Conservation (phyloP, 768 basidiomycete species). For the Chlorophyllum brunneum region DNA sequence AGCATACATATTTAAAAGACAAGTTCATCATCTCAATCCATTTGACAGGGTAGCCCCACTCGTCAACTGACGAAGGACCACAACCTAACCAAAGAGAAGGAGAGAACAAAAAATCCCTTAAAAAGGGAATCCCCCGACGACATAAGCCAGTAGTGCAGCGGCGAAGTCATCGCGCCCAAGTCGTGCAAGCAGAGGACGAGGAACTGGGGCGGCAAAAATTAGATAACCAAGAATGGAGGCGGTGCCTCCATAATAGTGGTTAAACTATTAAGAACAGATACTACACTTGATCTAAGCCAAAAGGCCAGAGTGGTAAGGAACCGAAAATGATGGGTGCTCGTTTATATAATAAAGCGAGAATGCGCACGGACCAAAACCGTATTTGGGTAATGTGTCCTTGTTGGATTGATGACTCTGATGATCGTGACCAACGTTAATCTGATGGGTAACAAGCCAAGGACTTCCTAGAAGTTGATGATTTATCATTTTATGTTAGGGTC, state of each 20-base stretch:
- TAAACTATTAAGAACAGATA: conserved; percentile 93
- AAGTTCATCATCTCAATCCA: not conserved
- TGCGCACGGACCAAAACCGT: conserved; percentile 33
- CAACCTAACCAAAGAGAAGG: conserved; percentile 19
- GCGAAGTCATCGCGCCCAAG: conserved; percentile 51
- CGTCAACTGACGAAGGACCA: not conserved
- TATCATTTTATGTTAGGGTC: too few species aligned
- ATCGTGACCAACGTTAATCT: not conserved
- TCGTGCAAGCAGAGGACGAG: conserved; percentile 60
- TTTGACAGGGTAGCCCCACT: not conserved
- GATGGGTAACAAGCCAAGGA: too few species aligned
- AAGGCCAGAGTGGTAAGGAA: conserved; percentile 85
- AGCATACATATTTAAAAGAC: not conserved
- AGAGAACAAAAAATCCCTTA: conserved; percentile 24
- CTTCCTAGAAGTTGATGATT: too few species aligned
- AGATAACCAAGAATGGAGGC: conserved; percentile 53
- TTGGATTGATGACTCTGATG: not conserved
- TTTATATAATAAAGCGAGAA: conserved; percentile 24
- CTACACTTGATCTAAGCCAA: conserved; percentile 98
- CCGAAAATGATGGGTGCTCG: not conserved
- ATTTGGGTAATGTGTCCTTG: not conserved
- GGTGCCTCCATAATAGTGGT: conserved; percentile 58
- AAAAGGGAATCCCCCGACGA: conserved; percentile 53
- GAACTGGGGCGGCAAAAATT: conserved; percentile 51
- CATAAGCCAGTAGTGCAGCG: conserved; percentile 54